Percentiles rank a stretch among this genome's conserved stretches.
These are phyloP conservation scores for Metschnikowia reukaufii DNA, from an alignment of 805 yeast genomes.

Conservation along the genomic window DNA sequence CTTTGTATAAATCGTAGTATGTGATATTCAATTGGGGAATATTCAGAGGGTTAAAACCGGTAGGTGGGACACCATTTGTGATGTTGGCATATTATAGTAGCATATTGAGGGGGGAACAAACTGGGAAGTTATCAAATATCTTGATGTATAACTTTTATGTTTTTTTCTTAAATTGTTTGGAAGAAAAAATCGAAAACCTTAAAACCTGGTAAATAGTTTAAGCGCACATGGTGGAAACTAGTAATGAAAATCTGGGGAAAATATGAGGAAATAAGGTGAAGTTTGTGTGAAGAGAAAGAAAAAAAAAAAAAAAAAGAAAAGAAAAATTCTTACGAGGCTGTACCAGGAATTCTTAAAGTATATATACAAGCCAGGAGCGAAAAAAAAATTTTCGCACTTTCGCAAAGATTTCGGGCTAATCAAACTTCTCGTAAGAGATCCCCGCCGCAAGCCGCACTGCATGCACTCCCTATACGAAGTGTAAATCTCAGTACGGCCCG, in stretches of 20 bases:
- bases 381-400: constrained; percentile 14
- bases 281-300: constrained; percentile 6
- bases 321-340: neutral
- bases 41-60: constrained; percentile 17
- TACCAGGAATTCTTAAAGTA: neutral
- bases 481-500: constrained; percentile 2
- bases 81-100: constrained; percentile 32
- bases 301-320: neutral
- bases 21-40: constrained; percentile 15
- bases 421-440: constrained; percentile 1
- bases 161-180: constrained; percentile 16
- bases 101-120: constrained; percentile 27
- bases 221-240: constrained; percentile 35
- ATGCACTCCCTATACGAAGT: neutral
- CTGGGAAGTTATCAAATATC: constrained; percentile 27
- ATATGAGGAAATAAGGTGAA: constrained; percentile 10
- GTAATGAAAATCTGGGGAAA: constrained; percentile 11
- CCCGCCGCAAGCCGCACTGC: constrained; percentile 8
- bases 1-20: constrained; percentile 26
- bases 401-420: neutral
- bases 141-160: constrained; percentile 21
- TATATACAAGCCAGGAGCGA: constrained; percentile 15
- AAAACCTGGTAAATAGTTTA: constrained; percentile 27
- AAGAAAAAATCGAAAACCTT: constrained; percentile 23
- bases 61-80: constrained; percentile 36